Percentiles rank a stretch among this genome's conserved stretches.
These are phyloP conservation scores for Colletotrichum endophyticum DNA, from an alignment of 2,329 filamentous ascomycete genomes.

Conservation along the genomic window DNA sequence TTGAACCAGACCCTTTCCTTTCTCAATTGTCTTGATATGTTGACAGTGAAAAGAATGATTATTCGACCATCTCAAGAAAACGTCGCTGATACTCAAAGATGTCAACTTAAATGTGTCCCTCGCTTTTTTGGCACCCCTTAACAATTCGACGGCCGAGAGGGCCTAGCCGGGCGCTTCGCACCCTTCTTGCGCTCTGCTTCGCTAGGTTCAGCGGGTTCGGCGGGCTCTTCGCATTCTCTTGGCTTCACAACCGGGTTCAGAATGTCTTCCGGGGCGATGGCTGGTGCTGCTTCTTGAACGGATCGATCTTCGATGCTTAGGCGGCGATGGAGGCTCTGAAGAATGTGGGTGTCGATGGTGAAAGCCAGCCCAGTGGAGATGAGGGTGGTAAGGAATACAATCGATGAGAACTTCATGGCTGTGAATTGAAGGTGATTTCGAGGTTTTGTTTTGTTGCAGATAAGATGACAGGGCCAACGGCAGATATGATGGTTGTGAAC, in stretches of 20 bases:
- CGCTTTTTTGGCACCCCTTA: background rate
- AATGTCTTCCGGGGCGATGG: background rate
- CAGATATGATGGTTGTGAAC: background rate
- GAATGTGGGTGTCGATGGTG: background rate
- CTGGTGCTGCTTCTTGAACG: background rate
- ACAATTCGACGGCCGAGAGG: background rate
- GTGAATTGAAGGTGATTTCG: background rate
- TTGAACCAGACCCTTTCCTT: background rate
- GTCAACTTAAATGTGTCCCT: background rate
- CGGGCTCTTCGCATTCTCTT: constrained; percentile 1
- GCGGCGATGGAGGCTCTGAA: background rate
- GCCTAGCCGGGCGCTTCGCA: background rate
- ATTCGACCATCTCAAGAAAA: background rate
- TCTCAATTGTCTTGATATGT: background rate
- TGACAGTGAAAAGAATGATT: background rate
- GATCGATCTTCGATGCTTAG: background rate
- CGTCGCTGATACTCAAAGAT: background rate
- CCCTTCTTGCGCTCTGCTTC: constrained; percentile 3
- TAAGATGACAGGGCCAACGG: background rate
- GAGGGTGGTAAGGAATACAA: background rate
- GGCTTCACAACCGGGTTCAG: background rate
- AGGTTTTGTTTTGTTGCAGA: background rate
- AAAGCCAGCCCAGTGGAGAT: background rate
- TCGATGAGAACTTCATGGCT: background rate
- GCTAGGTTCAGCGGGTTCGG: background rate